These are phyloP conservation scores for Purpureocillium takamizusanense DNA, from an alignment of 2,329 filamentous ascomycete genomes.

Conservation along the genomic window DNA sequence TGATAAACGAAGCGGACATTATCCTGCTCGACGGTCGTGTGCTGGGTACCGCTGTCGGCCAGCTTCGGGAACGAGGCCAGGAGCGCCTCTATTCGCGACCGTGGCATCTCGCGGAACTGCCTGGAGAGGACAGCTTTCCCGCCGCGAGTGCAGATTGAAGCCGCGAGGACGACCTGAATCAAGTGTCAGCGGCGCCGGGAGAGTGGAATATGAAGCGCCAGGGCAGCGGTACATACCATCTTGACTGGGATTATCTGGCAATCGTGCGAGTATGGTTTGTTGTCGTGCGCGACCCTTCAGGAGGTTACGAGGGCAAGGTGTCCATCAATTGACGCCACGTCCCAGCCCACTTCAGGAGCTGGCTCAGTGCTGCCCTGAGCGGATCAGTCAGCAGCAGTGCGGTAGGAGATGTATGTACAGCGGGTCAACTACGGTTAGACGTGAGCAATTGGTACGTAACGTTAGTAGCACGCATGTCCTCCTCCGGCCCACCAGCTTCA, in stretches of 20 bases:
- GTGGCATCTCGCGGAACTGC: conserved; percentile 95
- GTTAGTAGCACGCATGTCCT: too few relatives aligned
- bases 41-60: conserved; percentile 89
- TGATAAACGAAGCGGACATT: conserved; percentile 99
- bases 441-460: neutral
- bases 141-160: conserved; percentile 96
- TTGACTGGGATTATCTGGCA: conserved; percentile 17
- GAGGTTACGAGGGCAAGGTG: conserved; percentile 2
- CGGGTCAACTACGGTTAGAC: neutral
- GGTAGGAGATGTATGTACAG: too few relatives aligned
- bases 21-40: conserved; percentile 97
- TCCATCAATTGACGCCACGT: conserved; percentile 2
- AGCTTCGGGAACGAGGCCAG: conserved; percentile 97
- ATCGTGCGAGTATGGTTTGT: too few relatives aligned
- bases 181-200: conserved; percentile 1
- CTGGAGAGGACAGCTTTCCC: conserved; percentile 97
- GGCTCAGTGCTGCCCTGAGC: neutral
- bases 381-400: conserved; percentile 1
- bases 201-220: neutral
- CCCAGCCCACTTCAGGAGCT: neutral
- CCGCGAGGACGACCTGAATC: conserved; percentile 85
- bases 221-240: conserved; percentile 25
- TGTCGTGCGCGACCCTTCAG: too few relatives aligned
- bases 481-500: too few relatives aligned
- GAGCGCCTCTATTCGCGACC: conserved; percentile 91